Base-by-base conservation (phyloP, 2,329 filamentous ascomycete species). In the Sporothrix schenckii region DNA sequence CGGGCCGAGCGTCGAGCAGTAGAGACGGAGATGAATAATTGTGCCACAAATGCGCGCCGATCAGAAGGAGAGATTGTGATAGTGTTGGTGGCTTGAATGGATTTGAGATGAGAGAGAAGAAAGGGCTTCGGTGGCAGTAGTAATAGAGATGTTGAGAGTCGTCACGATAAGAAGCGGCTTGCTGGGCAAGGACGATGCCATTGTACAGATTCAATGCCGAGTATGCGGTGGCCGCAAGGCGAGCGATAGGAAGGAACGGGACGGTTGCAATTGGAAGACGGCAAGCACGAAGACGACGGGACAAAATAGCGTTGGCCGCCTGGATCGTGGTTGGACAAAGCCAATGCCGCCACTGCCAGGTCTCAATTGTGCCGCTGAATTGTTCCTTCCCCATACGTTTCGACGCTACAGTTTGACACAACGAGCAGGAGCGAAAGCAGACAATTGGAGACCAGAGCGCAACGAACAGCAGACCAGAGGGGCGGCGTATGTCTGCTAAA, bases 321-420 rank as follows among this genome's bases (percentile, higher is more conserved):
- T 63, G 21, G 39, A 34, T 9, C 21, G 41, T 16, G 19, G 60
- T 63, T 27, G 41, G 60, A 63, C 39, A 49, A 63, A 63, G 21
- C 60, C 60, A 63, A 63, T 63, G 60, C 60, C 34, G 7, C 34
- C 21, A 41, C 54, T 21, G 21, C 49, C 27, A 67, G 19, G 56
- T 3, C 11, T 47, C 47, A 54, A 68, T 52, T 70, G 60, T 34
- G 34, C 6, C 34, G 50, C 52, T 56, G 50, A 21, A 30, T 56
- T 21, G 41, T 34, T 65, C 44, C 30, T 30, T 54, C 56, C 39
- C 58, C 58, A 27, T 39, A 4, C 39, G 58, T 27, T 47, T 63
- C 39, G 56, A 50, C 19, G 16, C 49, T 21, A n/a, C 19, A 10
- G n/a, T 16, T 21, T 50, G 7, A 19, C 14, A 16, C 41, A 21